Percentiles rank a stretch among this genome's conserved stretches.
Evolutionary conservation across 805 yeast genomes (phyloP).

Genomic region (Diddensiella santjacobensis): DNA sequence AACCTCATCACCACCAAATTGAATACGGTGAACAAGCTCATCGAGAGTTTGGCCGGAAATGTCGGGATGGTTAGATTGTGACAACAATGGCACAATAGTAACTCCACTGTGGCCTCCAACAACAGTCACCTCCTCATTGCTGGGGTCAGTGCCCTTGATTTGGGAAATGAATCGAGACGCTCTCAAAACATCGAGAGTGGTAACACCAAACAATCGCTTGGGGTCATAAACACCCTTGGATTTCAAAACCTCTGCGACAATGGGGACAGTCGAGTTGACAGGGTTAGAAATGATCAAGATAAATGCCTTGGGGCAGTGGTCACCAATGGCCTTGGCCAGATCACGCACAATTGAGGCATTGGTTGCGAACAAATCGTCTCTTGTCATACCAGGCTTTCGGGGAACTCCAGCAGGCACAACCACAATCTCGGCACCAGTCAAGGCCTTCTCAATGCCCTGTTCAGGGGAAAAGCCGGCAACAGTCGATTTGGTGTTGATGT

Average conservation of each 20-base stretch:
- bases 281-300: slow-evolving; percentile 87
- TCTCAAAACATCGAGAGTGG: slow-evolving; percentile 89
- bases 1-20: slow-evolving; percentile 95
- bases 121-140: slow-evolving; percentile 72
- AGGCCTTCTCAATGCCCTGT: slow-evolving; percentile 61
- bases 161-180: slow-evolving; percentile 82
- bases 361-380: slow-evolving; percentile 95
- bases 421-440: slow-evolving; percentile 68
- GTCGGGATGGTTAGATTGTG: slow-evolving; percentile 64
- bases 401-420: slow-evolving; percentile 98
- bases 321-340: slow-evolving; percentile 82
- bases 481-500: slow-evolving; percentile 85
- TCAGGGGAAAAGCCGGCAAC: slow-evolving; percentile 89
- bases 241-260: slow-evolving; percentile 89
- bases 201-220: slow-evolving; percentile 89
- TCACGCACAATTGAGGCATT: slow-evolving; percentile 94
- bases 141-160: slow-evolving; percentile 68
- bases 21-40: slow-evolving; percentile 77
- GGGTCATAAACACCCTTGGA: slow-evolving; percentile 85
- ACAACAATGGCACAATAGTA: slow-evolving; percentile 89
- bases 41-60: slow-evolving; percentile 64
- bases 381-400: slow-evolving; percentile 98
- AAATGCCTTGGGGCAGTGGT: slow-evolving; percentile 78
- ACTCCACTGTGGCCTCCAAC: slow-evolving; percentile 98
- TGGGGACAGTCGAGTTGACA: slow-evolving; percentile 95